Base-by-base conservation (phyloP, 352 stramenopile species). In the Phytophthora brassicae region DNA sequence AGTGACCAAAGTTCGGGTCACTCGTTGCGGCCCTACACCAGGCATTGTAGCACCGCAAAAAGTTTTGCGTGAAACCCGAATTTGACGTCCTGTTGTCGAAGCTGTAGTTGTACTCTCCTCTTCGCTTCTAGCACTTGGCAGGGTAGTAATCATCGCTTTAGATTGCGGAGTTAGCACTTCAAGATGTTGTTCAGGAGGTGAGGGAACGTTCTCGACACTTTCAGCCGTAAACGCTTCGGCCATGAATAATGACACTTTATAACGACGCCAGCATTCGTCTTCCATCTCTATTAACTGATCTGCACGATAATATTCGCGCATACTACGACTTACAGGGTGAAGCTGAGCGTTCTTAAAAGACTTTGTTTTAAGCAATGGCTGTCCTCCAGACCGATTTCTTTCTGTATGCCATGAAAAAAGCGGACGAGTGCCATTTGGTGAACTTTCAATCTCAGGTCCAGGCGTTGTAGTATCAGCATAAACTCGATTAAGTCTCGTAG, bases 241-340 rank as follows among this genome's bases (percentile, higher is more conserved):
- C 70, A 88, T 79, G 22, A 87, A 66, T 42, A 90, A 64, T 4
- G 81, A 86, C 2, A 86, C 75, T 31, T 88, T 87, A 65, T 90
- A 88, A 26, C 81, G 65, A 13, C 79, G 81, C 81, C 81, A 90
- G 41, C 81, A 90, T 48, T 90, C 81, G 2, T 87, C 75, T 54
- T 89, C 81, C 77, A 90, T 88, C 44, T 86, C 74, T 2, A 33
- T 55, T 0, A 88, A 51, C 33, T 88, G 72, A 0, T 73, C 69
- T 9, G 77, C 53, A 8, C 56, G 60, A 48, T 88, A 86, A 43
- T 79, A 75, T 31, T 77, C 77, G 12, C 78, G 78, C 63, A 84
- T 75, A 38, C 70, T 80, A 7, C 48, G 50, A 38, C 71, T 75
- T 19, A 85, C 70, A 0, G 81, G 81, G 26, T 84, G 83, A 38